Evolutionary conservation across 371 early-diverging fungal species (phyloP).

Genomic region (Blastocladiella emersonii): DNA sequence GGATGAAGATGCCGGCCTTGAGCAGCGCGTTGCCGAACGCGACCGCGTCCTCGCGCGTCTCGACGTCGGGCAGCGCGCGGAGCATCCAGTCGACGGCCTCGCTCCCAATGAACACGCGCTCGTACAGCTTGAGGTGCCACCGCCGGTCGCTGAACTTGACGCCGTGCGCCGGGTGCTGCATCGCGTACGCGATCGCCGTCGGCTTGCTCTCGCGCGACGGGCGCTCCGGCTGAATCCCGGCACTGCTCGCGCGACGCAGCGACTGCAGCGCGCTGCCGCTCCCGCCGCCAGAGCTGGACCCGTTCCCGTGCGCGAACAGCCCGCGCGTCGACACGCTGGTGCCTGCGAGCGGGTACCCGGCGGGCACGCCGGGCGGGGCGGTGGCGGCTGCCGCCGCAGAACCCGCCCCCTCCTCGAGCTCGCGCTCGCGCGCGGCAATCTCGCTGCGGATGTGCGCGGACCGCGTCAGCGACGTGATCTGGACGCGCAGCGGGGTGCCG

Average conservation of each 20-base stretch:
- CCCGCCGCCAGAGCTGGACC: no score
- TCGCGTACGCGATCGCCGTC: conserved; percentile 40
- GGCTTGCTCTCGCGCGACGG: not conserved
- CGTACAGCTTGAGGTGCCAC: conserved; percentile 76
- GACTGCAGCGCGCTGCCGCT: not conserved
- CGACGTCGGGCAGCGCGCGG: conserved; percentile 57
- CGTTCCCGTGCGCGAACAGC: no score
- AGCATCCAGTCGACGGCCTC: conserved; percentile 88
- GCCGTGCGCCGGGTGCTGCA: conserved; percentile 59
- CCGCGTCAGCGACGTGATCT: conserved; percentile 9
- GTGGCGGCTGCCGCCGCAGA: not conserved
- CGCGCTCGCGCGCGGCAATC: not conserved
- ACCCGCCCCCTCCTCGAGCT: no score
- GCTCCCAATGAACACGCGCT: conserved; percentile 63
- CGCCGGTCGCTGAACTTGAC: conserved; percentile 60
- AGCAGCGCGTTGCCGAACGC: conserved; percentile 65
- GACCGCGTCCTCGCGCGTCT: conserved; percentile 67
- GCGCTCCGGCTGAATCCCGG: not conserved
- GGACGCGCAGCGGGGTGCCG: conserved; percentile 11
- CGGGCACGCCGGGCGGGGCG: not conserved
- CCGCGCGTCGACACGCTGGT: no score
- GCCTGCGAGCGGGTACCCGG: no score
- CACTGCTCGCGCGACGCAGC: not conserved
- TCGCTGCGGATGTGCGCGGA: not conserved
- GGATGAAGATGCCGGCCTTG: conserved; percentile 58